Percentiles rank a stretch among this genome's conserved stretches.
phyloP scores from a whole-genome alignment of 2,329 filamentous ascomycete species.

The Nigrospora osmanthi region DNA sequence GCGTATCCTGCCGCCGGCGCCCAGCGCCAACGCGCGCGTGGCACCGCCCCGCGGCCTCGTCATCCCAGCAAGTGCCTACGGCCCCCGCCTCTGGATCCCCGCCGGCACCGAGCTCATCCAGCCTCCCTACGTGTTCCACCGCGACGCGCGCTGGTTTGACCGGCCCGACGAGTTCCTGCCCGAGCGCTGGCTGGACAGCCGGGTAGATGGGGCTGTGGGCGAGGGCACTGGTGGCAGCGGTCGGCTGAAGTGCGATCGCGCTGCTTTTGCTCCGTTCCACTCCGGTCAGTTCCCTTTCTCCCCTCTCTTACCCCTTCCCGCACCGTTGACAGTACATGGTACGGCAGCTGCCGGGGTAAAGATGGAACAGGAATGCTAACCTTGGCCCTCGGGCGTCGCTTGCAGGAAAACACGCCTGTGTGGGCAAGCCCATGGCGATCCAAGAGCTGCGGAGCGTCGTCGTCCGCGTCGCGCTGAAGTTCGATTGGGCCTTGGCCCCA shows the following conservation, averaged over 20 bases:
- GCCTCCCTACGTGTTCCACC: slow-evolving; percentile 5
- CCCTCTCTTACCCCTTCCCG: no score
- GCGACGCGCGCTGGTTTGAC: slow-evolving; percentile 3
- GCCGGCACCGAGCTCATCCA: slow-evolving; percentile 2
- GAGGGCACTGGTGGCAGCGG: no score
- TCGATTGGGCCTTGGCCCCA: slow-evolving; percentile 2
- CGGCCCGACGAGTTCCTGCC: slow-evolving; percentile 5
- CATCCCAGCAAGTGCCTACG: slow-evolving; percentile 1
- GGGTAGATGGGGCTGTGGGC: no score
- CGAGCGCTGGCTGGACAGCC: slow-evolving; percentile 2
- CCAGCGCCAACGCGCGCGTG: slow-evolving; percentile 2
- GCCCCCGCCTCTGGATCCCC: slow-evolving; percentile 3
- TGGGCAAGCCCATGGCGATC: slow-evolving; percentile 5
- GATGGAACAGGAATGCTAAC: background rate
- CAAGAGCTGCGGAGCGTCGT: slow-evolving; percentile 5
- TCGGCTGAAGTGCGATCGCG: background rate
- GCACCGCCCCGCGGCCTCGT: background rate
- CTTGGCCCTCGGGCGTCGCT: background rate
- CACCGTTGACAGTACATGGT: no score
- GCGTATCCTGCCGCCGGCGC: slow-evolving; percentile 4
- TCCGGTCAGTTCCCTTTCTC: slow-evolving; percentile 1
- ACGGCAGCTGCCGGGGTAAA: no score
- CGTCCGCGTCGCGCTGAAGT: slow-evolving; percentile 1
- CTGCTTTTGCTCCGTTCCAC: slow-evolving; percentile 3
- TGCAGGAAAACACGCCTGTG: slow-evolving; percentile 5